These are phyloP conservation scores for Emmonsia crescens DNA, from an alignment of 2,329 filamentous ascomycete species.

Conservation along the genomic window DNA sequence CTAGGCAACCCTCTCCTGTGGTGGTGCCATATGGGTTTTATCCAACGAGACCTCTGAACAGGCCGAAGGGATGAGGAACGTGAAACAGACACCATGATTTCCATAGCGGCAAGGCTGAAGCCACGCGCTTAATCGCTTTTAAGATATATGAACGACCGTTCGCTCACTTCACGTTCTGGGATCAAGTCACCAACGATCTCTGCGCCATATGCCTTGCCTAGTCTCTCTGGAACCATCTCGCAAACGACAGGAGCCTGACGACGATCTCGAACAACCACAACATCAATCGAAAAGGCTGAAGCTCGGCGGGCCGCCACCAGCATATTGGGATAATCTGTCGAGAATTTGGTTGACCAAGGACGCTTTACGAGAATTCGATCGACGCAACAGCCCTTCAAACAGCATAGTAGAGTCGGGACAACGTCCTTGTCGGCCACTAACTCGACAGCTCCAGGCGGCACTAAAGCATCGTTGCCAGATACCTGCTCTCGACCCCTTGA, in stretches of 20 bases:
- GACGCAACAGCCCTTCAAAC: constrained; percentile 10
- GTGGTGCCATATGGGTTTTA: too few species aligned
- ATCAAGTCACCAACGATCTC: background rate
- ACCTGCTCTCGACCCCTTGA: background rate
- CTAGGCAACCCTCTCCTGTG: too few species aligned
- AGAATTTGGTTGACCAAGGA: constrained; percentile 15
- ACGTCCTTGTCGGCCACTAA: constrained; percentile 4
- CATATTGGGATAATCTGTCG: constrained; percentile 18
- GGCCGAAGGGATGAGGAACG: too few species aligned
- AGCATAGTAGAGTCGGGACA: background rate
- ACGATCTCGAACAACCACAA: background rate
- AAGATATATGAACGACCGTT: background rate
- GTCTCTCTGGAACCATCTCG: background rate
- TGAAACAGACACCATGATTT: too few species aligned
- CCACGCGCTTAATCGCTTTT: background rate
- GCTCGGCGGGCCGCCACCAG: constrained; percentile 1
- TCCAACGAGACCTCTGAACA: too few species aligned
- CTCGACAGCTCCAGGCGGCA: constrained; percentile 6
- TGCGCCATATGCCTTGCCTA: background rate
- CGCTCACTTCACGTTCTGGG: background rate
- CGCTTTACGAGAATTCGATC: constrained; percentile 17
- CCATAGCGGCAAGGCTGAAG: too few species aligned
- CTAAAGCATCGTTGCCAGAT: constrained; percentile 5
- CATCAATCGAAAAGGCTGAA: constrained; percentile 8
- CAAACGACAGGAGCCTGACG: background rate